Base-by-base conservation (phyloP, 2,329 filamentous ascomycete species). In the Trichoderma cornu-damae region DNA sequence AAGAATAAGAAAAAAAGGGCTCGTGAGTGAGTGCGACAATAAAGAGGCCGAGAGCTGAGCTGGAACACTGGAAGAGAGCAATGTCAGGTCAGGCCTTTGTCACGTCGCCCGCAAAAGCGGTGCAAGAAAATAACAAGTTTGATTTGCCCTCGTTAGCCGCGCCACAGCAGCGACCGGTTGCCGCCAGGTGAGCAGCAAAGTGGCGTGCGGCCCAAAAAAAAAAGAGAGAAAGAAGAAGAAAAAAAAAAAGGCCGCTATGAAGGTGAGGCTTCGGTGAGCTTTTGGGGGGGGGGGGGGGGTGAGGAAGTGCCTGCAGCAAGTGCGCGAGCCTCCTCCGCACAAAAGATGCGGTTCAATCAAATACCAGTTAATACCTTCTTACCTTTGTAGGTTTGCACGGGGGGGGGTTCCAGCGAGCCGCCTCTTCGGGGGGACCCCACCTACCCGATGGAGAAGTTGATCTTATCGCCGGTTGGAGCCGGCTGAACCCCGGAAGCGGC, bases 401-500 rank as follows among this genome's bases (percentile, higher is more conserved):
- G n/a, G n/a, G n/a, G n/a, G 47, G 46, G 24, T 18, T 30, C 30
- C n/a, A 30, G 34, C 34, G 38, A 44, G 30, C 50, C 50, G 50
- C 50, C 14, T 35, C 24, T 32, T 44, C n/a, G 50, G 50, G 18
- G 30, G 46, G 24, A 46, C 56, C 56, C 56, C 56, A 58, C 56
- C 56, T 58, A 52, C 56, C 56, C 20, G 20, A 58, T 52, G 26
- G 32, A 58, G 56, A 35, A 58, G 32, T 52, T 18, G 46, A 28
- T 57, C 55, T 26, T 51, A 26, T 56, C 35, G 28, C 43, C 48
- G 52, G 42, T 56, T 56, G 44, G 52, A 24, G 53, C 30, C 56
- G 47, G 47, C 47, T 40, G 42, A 58, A 58, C 38, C 20, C 56
- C 56, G 56, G 56, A 37, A 37, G 56, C 56, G 48, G 48, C n/a